Evolutionary conservation across 495 filamentous ascomycete species (phyloP), one percentile per base, ranked within the genome.

Genomic region (Lasiosphaeris hirsuta): DNA sequence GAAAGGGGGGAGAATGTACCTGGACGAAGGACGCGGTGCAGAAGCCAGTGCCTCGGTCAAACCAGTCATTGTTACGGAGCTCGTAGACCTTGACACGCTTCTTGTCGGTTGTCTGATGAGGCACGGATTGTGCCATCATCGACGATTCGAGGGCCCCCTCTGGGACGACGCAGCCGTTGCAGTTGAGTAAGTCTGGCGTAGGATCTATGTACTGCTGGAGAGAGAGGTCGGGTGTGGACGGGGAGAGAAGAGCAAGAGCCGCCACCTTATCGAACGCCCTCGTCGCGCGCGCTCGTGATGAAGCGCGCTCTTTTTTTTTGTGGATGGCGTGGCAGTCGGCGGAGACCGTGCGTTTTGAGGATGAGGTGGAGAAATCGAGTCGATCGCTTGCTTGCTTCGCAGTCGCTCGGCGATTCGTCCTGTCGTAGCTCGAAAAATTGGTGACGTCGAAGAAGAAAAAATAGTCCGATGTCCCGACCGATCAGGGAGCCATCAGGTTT

Each of bases 61-160:
- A 96, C 94, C 94, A 98, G 82, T 98, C 95, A 81, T 94, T 96
- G 74, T 96, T 90, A 65, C 87, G 90, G 60, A 98, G 82, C 77
- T 98, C 94, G 73, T 98, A 98, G 64, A 98, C 94, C 80, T 98
- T 98, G 64, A 98, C 94, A 79, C 94, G 88, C 80, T 92, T 96
- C 82, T 88, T 90, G 74, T 92, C 90, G 77, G 87, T 86, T 67
- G 87, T 83, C 73, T 88, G 86, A 80, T 84, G 81, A 79, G 83
- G 83, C 78, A 90, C 83, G 66, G 87, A 84, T 81, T 92, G 86
- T 82, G 92, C 92, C 92, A 96, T 96, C 72, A 77, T 81, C 81
- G 76, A 73, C 67, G 77, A 74, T 63, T 72, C 67, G 63, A 66
- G 56, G 48, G 71, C 73, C 70, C 54, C 65, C 63, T 73, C 70